Evolutionary conservation across 176 grass and related monocot species (phyloP).

Genomic region (Bothriochloa decipiens): DNA sequence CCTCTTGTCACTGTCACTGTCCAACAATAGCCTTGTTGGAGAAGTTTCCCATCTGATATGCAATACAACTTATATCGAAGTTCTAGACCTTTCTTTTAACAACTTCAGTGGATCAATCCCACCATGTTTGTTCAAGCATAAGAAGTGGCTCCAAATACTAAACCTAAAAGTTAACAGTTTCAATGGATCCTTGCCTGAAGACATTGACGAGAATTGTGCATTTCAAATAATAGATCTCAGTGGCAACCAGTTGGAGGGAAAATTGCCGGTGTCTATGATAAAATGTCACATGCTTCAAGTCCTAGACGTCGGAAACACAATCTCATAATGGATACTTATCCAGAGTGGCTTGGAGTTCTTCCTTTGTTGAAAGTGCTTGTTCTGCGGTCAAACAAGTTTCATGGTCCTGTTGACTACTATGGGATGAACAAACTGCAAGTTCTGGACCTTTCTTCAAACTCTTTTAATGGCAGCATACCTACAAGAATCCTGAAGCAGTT

Average conservation of each 20-base stretch:
- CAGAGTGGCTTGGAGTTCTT: background rate
- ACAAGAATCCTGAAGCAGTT: background rate
- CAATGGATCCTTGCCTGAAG: background rate
- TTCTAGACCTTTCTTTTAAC: background rate
- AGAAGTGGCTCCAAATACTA: background rate
- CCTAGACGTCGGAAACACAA: background rate
- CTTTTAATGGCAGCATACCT: background rate
- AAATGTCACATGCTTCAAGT: conserved; percentile 3
- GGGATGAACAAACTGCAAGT: background rate
- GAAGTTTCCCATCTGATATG: background rate
- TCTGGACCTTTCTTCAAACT: conserved; percentile 6
- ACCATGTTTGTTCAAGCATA: background rate
- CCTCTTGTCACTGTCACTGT: background rate
- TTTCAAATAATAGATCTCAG: conserved; percentile 12
- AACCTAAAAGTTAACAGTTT: background rate
- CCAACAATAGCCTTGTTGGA: background rate
- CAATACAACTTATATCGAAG: background rate
- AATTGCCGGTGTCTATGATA: background rate
- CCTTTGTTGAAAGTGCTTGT: conserved; percentile 12
- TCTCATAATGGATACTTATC: background rate
- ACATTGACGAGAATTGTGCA: background rate
- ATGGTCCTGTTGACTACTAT: background rate
- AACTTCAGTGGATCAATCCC: background rate
- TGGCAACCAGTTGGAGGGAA: background rate
- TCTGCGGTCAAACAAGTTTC: background rate